A percentile compares a stretch with the other conserved stretches of the same genome.
Conservation (phyloP, 2,329 filamentous ascomycete genomes). For the Didymosphaeria variabile region DNA sequence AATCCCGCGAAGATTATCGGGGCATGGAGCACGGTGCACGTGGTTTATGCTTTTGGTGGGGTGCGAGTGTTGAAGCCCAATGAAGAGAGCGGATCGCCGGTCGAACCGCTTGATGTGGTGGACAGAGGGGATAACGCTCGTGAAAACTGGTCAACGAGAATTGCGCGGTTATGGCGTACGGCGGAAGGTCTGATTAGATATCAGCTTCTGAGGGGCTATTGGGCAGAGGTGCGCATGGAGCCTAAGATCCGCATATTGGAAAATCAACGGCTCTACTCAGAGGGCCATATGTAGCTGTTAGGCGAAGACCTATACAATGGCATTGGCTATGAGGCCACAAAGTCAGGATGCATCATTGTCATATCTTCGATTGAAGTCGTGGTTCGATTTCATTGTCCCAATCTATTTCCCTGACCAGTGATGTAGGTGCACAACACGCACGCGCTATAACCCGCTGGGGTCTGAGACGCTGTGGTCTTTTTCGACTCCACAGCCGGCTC, state of each 20-base stretch:
- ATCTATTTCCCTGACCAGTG: background rate
- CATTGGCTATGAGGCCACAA: background rate
- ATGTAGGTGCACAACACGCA: background rate
- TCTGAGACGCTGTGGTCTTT: background rate
- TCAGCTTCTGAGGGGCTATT: conserved; percentile 59
- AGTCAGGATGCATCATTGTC: background rate
- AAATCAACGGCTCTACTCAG: conserved; percentile 29
- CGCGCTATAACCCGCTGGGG: background rate
- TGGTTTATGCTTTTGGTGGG: conserved; percentile 62
- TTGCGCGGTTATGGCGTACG: conserved; percentile 34
- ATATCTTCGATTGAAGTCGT: background rate
- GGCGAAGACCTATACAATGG: background rate
- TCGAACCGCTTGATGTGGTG: conserved; percentile 25
- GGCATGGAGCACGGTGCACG: conserved; percentile 62
- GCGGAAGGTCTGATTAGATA: conserved; percentile 47
- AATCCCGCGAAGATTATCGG: conserved; percentile 58
- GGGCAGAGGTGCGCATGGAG: conserved; percentile 63
- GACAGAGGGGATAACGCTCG: conserved; percentile 25
- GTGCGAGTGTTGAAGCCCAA: conserved; percentile 59
- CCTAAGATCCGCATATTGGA: conserved; percentile 63
- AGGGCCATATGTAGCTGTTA: background rate
- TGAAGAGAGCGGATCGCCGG: conserved; percentile 30
- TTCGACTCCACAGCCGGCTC: background rate
- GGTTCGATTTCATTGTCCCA: background rate
- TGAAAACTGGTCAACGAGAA: conserved; percentile 25